Evolutionary conservation across 495 filamentous ascomycete genomes (phyloP).

Genomic region (Massariosphaeria phaeospora): DNA sequence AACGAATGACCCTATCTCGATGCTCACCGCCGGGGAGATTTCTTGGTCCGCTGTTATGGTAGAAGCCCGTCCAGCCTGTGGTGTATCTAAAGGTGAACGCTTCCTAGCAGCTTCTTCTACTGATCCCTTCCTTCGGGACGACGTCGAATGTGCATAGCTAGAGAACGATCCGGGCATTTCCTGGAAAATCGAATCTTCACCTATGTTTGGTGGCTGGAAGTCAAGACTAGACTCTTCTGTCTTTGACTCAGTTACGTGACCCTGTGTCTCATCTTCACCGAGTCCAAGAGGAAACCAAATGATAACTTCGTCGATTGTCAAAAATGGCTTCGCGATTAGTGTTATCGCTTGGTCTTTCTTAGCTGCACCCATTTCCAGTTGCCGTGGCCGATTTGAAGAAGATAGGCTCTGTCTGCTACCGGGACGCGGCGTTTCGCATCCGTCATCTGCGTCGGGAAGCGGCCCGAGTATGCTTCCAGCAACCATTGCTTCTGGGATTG

Average conservation of each 20-base stretch:
- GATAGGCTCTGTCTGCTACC: slow-evolving; percentile 24
- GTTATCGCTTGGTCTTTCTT: no score
- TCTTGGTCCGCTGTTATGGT: slow-evolving; percentile 2
- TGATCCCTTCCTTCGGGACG: slow-evolving; percentile 12
- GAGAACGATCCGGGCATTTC: slow-evolving; percentile 42
- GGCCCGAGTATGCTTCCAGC: slow-evolving; percentile 17
- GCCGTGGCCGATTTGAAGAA: slow-evolving; percentile 2
- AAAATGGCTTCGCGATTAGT: slow-evolving; percentile 26
- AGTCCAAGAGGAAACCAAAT: slow-evolving; percentile 29
- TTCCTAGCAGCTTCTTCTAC: slow-evolving; percentile 4
- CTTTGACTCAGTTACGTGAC: background rate
- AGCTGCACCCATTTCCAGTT: background rate
- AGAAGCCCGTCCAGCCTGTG: background rate
- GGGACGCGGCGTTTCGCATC: slow-evolving; percentile 32
- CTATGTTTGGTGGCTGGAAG: slow-evolving; percentile 20
- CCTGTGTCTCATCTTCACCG: background rate
- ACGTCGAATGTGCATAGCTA: slow-evolving; percentile 33
- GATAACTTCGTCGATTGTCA: slow-evolving; percentile 23
- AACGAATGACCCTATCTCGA: slow-evolving; percentile 27
- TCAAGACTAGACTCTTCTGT: slow-evolving; percentile 3
- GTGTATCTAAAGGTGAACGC: background rate
- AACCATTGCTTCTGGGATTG: slow-evolving; percentile 19
- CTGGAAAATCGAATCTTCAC: slow-evolving; percentile 31
- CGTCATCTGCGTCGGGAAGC: slow-evolving; percentile 21
- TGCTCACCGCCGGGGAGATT: slow-evolving; percentile 2